phyloP scores from a whole-genome alignment of 2,329 filamentous ascomycete species.

The Diaporthe sp. region DNA sequence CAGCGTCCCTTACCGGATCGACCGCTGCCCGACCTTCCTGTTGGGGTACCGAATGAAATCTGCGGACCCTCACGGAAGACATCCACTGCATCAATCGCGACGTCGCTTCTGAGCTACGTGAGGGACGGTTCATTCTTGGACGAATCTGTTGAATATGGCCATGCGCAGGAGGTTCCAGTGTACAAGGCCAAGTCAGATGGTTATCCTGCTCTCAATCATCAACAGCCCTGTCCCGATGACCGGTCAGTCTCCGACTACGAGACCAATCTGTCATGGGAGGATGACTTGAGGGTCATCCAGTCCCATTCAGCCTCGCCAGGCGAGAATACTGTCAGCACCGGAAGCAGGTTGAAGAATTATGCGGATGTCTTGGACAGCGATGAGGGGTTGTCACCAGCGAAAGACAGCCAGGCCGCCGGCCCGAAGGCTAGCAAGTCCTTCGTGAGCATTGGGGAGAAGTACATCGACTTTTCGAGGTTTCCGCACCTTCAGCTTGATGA shows the following conservation, averaged over 20 bases:
- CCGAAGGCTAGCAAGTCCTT: background rate
- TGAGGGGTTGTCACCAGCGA: background rate
- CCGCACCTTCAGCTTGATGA: conserved; percentile 37
- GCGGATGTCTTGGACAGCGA: background rate
- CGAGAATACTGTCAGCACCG: background rate
- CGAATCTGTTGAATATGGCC: conserved; percentile 36
- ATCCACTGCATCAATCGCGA: conserved; percentile 39
- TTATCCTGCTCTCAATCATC: background rate
- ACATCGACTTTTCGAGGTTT: conserved; percentile 35
- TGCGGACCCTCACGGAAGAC: conserved; percentile 37
- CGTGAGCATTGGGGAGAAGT: background rate
- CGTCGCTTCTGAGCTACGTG: conserved; percentile 39
- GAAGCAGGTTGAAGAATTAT: conserved; percentile 1
- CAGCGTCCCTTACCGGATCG: conserved; percentile 49
- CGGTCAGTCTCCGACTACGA: conserved; percentile 35
- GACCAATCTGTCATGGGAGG: background rate
- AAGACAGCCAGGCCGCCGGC: background rate
- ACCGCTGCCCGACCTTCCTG: conserved; percentile 42
- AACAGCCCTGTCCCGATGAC: background rate
- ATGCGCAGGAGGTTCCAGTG: conserved; percentile 34
- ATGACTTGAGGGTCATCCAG: background rate
- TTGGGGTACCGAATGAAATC: conserved; percentile 23
- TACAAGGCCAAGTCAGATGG: conserved; percentile 12
- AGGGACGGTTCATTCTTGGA: conserved; percentile 37
- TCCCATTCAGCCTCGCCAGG: conserved; percentile 4